These are phyloP conservation scores for Fusarium torulosum DNA, from an alignment of 2,329 filamentous ascomycete genomes.

Conservation along the genomic window DNA sequence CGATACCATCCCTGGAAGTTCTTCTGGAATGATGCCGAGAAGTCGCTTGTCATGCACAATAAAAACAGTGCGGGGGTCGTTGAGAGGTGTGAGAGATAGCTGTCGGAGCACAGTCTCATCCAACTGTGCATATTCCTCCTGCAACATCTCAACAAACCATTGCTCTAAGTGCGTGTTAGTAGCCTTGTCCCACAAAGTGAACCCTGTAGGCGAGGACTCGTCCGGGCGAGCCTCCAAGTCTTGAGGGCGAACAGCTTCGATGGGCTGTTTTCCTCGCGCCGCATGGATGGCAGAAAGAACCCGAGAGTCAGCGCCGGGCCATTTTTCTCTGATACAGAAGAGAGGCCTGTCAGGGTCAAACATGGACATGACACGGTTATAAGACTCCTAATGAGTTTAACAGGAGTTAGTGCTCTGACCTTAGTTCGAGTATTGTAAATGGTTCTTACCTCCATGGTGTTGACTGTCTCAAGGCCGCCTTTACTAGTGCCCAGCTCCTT, in stretches of 20 bases:
- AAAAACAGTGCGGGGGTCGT: conserved; percentile 32
- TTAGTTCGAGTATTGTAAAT: accelerated
- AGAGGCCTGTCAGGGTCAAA: conserved; percentile 22
- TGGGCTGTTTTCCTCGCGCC: neutral
- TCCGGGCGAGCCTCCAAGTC: conserved; percentile 23
- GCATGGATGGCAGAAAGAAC: neutral
- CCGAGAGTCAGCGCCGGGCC: conserved; percentile 26
- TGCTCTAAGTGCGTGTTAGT: conserved; percentile 3
- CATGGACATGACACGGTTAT: conserved; percentile 3
- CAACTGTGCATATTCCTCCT: conserved; percentile 22
- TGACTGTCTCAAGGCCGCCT: conserved; percentile 8
- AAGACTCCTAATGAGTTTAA: neutral
- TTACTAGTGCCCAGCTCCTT: conserved; percentile 13
- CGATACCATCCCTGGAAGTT: conserved; percentile 20
- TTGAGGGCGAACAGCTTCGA: conserved; percentile 8
- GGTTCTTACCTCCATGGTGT: conserved; percentile 14
- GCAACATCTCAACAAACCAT: conserved; percentile 30
- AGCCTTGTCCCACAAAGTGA: conserved; percentile 6
- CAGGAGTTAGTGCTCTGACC: neutral
- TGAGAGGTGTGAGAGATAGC: conserved; percentile 17
- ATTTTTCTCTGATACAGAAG: conserved; percentile 13
- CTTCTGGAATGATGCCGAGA: conserved; percentile 27
- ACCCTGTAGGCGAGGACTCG: conserved; percentile 1
- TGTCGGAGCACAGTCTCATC: conserved; percentile 21
- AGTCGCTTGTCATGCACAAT: conserved; percentile 35